phyloP scores from a whole-genome alignment of 1,284 basidiomycete genomes.

The Ganoderma boninense region DNA sequence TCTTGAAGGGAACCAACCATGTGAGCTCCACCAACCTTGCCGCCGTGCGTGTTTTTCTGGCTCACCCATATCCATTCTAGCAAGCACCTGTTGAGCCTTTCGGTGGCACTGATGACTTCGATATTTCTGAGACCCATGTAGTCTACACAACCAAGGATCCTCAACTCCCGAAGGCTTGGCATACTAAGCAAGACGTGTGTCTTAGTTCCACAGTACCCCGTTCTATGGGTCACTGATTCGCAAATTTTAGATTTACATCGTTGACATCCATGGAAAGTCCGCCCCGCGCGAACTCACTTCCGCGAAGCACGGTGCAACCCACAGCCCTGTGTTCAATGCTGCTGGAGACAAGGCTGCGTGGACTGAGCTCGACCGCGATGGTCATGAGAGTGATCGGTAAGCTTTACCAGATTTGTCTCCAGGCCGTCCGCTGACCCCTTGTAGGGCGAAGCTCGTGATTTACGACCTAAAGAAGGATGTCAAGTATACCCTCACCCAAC shows the following conservation, averaged over 20 bases:
- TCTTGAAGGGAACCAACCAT: conserved; percentile 71
- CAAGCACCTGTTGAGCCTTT: conserved; percentile 84
- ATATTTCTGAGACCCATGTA: conserved; percentile 72
- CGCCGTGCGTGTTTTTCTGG: background rate
- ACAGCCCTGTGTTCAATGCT: conserved; percentile 71
- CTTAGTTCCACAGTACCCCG: background rate
- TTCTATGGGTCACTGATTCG: background rate
- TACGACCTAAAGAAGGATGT: conserved; percentile 76
- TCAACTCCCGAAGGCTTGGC: conserved; percentile 72
- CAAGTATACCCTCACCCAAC: conserved; percentile 74
- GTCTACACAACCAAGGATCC: conserved; percentile 90
- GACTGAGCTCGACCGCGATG: conserved; percentile 87
- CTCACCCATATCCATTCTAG: conserved; percentile 44
- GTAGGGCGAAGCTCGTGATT: conserved; percentile 78
- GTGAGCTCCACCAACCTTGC: conserved; percentile 47
- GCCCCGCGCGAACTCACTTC: conserved; percentile 76
- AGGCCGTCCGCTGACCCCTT: background rate
- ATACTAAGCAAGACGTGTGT: conserved; percentile 80
- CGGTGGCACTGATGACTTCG: conserved; percentile 80
- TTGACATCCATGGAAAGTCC: conserved; percentile 57
- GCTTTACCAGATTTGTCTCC: conserved; percentile 15
- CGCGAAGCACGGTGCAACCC: conserved; percentile 84
- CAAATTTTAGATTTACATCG: conserved; percentile 65
- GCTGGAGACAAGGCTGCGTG: conserved; percentile 82
- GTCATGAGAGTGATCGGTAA: conserved; percentile 85